These are phyloP conservation scores for Saposhnikovia divaricata DNA, from an alignment of 129 eudicot species.

Conservation along the genomic window DNA sequence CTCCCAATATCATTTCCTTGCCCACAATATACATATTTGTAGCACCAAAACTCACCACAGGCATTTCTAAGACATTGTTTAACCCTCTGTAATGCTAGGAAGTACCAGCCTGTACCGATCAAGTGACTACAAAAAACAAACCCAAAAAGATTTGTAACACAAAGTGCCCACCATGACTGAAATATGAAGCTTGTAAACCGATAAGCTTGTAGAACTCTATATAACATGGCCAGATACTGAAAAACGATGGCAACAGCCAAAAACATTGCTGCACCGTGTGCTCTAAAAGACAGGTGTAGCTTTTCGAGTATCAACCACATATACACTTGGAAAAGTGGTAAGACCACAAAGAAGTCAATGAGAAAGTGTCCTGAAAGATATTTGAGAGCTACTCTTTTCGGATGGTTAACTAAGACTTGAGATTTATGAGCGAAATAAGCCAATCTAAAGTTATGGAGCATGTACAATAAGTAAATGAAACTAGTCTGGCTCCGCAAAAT, in stretches of 20 bases:
- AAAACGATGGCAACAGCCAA: constrained; percentile 54
- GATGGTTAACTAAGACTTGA: constrained; percentile 68
- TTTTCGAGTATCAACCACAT: constrained; percentile 44
- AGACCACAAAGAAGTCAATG: constrained; percentile 59
- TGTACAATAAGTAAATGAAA: constrained; percentile 59
- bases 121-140: constrained; percentile 45
- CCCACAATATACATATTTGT: constrained; percentile 54
- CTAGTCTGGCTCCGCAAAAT: constrained; percentile 60
- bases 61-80: constrained; percentile 78
- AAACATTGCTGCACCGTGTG: constrained; percentile 61
- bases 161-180: constrained; percentile 23
- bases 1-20: constrained; percentile 16
- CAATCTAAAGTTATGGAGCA: constrained; percentile 40
- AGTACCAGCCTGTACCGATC: constrained; percentile 58
- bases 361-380: constrained; percentile 59
- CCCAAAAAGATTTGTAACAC: constrained; percentile 36
- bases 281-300: constrained; percentile 40
- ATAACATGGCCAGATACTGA: constrained; percentile 74
- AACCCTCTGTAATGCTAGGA: constrained; percentile 71
- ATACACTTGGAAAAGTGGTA: constrained; percentile 79
- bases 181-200: constrained; percentile 60
- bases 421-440: constrained; percentile 81
- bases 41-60: constrained; percentile 32
- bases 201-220: constrained; percentile 55
- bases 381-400: constrained; percentile 50